These are phyloP conservation scores for Hanseniaspora nectarophila DNA, from an alignment of 805 yeast genomes.

Conservation along the genomic window DNA sequence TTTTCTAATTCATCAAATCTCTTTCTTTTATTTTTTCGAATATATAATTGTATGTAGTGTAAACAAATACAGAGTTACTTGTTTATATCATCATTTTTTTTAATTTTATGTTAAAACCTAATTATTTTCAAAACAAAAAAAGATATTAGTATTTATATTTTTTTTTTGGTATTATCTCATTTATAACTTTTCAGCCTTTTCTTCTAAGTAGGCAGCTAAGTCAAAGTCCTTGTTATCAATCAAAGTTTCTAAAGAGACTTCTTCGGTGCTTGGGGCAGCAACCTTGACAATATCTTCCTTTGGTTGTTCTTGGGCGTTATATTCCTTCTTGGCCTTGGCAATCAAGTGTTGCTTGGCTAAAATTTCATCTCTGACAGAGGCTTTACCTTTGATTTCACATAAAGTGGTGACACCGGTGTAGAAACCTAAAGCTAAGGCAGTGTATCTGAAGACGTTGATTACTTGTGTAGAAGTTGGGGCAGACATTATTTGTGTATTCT, in stretches of 20 bases:
- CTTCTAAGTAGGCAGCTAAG: constrained; percentile 13
- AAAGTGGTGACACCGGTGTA: constrained; percentile 83
- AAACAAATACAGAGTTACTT: too few relatives aligned
- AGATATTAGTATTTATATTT: not conserved
- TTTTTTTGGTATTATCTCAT: not conserved
- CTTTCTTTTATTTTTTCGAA: not conserved
- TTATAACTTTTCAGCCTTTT: constrained; percentile 13
- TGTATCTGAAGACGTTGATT: constrained; percentile 71
- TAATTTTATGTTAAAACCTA: not conserved
- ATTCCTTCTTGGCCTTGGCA: constrained; percentile 80
- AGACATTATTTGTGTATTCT: constrained; percentile 3
- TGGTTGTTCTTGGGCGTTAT: constrained; percentile 50
- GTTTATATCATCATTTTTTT: too few relatives aligned
- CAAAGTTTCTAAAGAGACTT: constrained; percentile 11
- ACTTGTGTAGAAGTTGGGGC: constrained; percentile 13
- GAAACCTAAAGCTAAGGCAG: constrained; percentile 79
- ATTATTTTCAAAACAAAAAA: not conserved
- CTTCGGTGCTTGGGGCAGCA: constrained; percentile 38
- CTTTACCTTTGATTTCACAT: constrained; percentile 45
- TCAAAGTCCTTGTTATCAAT: constrained; percentile 14
- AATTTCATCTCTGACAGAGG: constrained; percentile 43
- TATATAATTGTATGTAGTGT: too few relatives aligned
- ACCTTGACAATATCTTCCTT: constrained; percentile 32
- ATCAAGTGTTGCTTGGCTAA: constrained; percentile 62
- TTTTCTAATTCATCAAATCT: not conserved